Conservation (phyloP, 1,284 basidiomycete species). For the Entoloma clypeatum region DNA sequence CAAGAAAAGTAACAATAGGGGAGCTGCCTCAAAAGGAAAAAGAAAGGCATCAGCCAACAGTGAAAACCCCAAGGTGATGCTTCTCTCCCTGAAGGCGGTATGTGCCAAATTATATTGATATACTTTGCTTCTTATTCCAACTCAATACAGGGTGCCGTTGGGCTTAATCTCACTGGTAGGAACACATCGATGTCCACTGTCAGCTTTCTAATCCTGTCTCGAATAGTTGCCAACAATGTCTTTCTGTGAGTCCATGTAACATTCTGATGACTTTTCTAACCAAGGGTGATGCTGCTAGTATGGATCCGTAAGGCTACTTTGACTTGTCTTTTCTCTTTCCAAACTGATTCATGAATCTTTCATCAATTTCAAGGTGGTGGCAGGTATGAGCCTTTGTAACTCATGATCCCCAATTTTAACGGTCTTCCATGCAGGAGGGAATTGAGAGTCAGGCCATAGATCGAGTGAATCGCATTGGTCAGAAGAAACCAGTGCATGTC, state of each 20-base stretch:
- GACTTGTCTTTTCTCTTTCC: slow-evolving; percentile 6
- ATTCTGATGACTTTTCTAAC: slow-evolving; percentile 1
- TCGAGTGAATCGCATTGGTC: slow-evolving; percentile 69
- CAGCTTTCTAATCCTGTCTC: slow-evolving; percentile 2
- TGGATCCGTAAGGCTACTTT: slow-evolving; percentile 89
- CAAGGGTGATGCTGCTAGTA: slow-evolving; percentile 39
- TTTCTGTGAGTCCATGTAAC: slow-evolving; percentile 59
- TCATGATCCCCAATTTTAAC: neutral
- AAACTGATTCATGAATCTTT: slow-evolving; percentile 5
- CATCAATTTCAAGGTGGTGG: slow-evolving; percentile 56
- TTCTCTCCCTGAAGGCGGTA: slow-evolving; percentile 80
- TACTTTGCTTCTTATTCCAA: neutral
- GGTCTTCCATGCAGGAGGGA: slow-evolving; percentile 52
- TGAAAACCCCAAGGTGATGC: slow-evolving; percentile 72
- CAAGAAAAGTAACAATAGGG: slow-evolving; percentile 32
- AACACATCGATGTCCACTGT: neutral
- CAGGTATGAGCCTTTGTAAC: slow-evolving; percentile 40
- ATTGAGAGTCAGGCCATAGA: slow-evolving; percentile 91
- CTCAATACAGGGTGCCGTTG: slow-evolving; percentile 73
- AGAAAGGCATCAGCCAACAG: slow-evolving; percentile 23
- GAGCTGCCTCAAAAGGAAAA: slow-evolving; percentile 33
- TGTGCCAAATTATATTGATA: slow-evolving; percentile 15
- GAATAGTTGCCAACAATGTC: slow-evolving; percentile 78
- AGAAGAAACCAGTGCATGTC: slow-evolving; percentile 77
- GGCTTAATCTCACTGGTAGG: slow-evolving; percentile 73